phyloP scores from a whole-genome alignment of 345 rosid species.

The Linum usitatissimum region DNA sequence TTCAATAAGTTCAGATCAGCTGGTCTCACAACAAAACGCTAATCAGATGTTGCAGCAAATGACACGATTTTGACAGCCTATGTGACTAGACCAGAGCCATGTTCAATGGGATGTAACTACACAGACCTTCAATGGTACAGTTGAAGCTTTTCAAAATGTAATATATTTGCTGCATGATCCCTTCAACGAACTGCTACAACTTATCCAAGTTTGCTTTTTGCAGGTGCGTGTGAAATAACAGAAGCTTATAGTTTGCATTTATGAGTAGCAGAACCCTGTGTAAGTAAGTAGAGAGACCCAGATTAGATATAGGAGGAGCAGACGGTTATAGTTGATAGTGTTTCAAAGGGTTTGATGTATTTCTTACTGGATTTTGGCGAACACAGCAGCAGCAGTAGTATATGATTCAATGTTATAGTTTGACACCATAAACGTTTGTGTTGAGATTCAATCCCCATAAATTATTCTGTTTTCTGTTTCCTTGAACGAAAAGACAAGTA shows the following conservation, averaged over 20 bases:
- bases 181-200: no score
- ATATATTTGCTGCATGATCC: not conserved
- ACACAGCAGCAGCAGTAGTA: no score
- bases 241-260: not conserved
- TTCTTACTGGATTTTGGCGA: no score
- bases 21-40: conserved; percentile 50
- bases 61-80: conserved; percentile 49
- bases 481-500: no score
- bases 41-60: conserved; percentile 76
- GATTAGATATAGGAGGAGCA: not conserved
- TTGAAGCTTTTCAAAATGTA: no score
- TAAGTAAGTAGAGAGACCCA: not conserved
- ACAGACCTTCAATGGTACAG: not conserved
- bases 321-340: no score
- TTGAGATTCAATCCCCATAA: no score
- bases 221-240: not conserved
- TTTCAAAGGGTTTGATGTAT: no score
- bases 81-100: not conserved
- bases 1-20: conserved; percentile 72
- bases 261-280: not conserved
- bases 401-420: no score
- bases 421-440: no score
- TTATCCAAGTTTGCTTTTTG: not conserved
- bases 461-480: no score
- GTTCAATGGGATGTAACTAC: not conserved